Base-by-base conservation (phyloP, 1,284 basidiomycete species). In the Xerocomus nothofagi region DNA sequence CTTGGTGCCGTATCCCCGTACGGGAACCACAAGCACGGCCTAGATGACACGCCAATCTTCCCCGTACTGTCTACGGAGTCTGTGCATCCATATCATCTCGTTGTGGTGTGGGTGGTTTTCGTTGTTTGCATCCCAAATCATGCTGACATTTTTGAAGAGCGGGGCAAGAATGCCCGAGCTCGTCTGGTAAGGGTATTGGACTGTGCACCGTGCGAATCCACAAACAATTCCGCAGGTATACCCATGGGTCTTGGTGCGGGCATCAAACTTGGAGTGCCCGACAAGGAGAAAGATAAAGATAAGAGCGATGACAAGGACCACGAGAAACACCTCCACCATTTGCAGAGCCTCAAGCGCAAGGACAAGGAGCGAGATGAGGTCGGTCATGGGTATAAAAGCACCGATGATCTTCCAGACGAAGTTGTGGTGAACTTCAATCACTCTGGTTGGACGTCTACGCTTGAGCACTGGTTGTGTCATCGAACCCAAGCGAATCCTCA, bases 121-220 rank as follows among this genome's bases (percentile, higher is more conserved):
- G 30, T 44, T 50, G 31, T 46, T 53, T 46, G n/a, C 43, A 18
- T 18, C 24, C 21, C 44, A 27, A n/a, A 26, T 43, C 45, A 45
- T 49, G 49, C 52, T 63, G 40, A 65, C 51, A 40, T 34, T 34
- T 39, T 29, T 50, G 27, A 56, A 89, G 86, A 50, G 90, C 89
- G 24, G 90, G 89, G 17, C 90, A 93, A 64, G 88, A 91, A 72
- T 91, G 88, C 61, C 88, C 88, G 6, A 86, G 84, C 24, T 71
- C 78, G 30, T 86, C 82, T 31, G 85, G 87, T 79, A 55, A 17
- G 44, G 38, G 39, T 42, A 11, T 18, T 15, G 34, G 27, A 26
- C 37, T 21, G 15, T 42, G 14, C 47, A 29, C 18, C 27, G 23
- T 21, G 31, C 12, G 34, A 36, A 12, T 54, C 29, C 43, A 27